A percentile compares a stretch with the other conserved stretches of the same genome.
These are phyloP conservation scores for Cadophora malorum DNA, from an alignment of 2,329 filamentous ascomycete species.

Conservation along the genomic window DNA sequence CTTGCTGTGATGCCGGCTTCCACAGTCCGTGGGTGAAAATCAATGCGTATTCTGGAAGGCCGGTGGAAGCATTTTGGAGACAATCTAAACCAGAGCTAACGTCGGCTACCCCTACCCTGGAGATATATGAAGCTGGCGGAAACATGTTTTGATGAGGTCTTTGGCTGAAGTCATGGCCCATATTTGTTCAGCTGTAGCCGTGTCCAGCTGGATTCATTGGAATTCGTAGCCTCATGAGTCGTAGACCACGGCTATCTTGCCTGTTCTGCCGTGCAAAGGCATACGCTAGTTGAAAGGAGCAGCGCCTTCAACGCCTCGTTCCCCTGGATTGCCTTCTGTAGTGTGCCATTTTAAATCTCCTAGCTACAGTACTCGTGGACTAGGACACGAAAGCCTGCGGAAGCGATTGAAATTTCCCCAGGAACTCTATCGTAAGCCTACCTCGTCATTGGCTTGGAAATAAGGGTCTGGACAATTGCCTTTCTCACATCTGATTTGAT, in stretches of 20 bases:
- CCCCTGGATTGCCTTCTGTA: neutral
- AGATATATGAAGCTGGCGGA: constrained; percentile 1
- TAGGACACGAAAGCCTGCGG: neutral
- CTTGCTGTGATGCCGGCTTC: constrained; percentile 3
- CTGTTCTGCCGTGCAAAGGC: neutral
- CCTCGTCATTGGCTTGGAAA: neutral
- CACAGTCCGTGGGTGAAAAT: neutral
- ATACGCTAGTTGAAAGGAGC: neutral
- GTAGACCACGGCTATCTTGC: neutral
- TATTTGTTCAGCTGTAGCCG: constrained; percentile 10
- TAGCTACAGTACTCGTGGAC: neutral
- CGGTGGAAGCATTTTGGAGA: constrained; percentile 6
- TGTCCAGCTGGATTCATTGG: neutral
- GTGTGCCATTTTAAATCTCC: constrained; percentile 5
- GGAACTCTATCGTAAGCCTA: constrained; percentile 8
- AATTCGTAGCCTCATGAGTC: neutral
- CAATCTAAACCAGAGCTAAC: constrained; percentile 1
- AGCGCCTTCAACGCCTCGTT: neutral
- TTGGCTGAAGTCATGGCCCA: neutral
- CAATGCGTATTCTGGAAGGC: constrained; percentile 13
- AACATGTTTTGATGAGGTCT: neutral
- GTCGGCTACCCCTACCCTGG: constrained; percentile 5
- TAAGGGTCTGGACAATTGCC: neutral
- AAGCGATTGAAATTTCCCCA: constrained; percentile 17
- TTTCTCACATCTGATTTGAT: constrained; percentile 8